Evolutionary conservation across 192 early-diverging fungal genomes (phyloP), one percentile per base, ranked within the genome.

Genomic region (Rhizophagus clarus): DNA sequence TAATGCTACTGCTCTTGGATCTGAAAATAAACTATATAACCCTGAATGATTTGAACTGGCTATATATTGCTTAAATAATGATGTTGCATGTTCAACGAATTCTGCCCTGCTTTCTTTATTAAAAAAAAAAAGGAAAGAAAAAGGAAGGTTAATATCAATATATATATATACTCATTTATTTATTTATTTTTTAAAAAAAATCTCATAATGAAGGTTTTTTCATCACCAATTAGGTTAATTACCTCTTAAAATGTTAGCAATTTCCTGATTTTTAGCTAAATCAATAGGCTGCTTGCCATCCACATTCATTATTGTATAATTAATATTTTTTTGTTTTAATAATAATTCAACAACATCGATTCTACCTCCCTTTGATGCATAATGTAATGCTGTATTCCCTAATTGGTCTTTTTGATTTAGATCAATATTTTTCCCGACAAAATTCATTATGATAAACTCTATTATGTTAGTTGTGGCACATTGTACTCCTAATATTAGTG

Each of bases 311-410:
- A 92, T 69, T 64, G 91, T 88, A 85, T 95, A 93, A 81, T 94
- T 88, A 47, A 93, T 85, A 10, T 88, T 89, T 37, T 84, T 84
- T 62, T 90, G 88, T 42, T 85, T 82, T 42, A 96, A 86, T 32
- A 96, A 81, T 37, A 95, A 76, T 70, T 90, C 89, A 20, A 94
- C 87, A 14, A 94, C 85, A 64, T 94, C 93, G 9, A 84, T 80
- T 40, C 92, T 86, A 22, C 91, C 87, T 61, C 90, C 85, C 80
- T 90, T 92, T 47, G 94, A 85, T 0, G 93, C 95, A 77, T 93
- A 79, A 76, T 96, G 95, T 62, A 96, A 80, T 11, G 93, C 91
- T 0, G 94, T 96, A 80, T 91, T 89, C 17, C 93, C 92, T 37
- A 91, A 86, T 40, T 80, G 81, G 63, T 90, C 88, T 1, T 87